phyloP scores from a whole-genome alignment of 306 rosid species.

The Mucuna pruriens region DNA sequence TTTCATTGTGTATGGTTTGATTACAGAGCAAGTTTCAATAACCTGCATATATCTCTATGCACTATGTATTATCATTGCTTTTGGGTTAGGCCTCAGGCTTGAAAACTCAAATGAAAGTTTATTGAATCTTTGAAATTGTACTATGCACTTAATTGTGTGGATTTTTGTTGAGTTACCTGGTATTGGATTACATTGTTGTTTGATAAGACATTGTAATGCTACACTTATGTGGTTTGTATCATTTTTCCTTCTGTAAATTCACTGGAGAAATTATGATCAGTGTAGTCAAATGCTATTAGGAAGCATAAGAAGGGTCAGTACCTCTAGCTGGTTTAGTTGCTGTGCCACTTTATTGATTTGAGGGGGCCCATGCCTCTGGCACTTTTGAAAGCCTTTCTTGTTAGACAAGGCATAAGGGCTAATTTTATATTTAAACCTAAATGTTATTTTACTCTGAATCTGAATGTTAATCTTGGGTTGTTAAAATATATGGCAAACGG shows the following conservation, averaged over 20 bases:
- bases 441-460: neutral
- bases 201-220: neutral
- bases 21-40: neutral
- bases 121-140: neutral
- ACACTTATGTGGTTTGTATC: neutral
- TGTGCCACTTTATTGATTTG: neutral
- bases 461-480: neutral
- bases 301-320: neutral
- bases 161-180: neutral
- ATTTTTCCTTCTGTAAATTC: neutral
- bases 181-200: neutral
- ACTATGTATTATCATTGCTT: neutral
- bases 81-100: neutral
- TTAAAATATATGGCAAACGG: neutral
- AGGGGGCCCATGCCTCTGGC: neutral
- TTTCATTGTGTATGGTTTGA: neutral
- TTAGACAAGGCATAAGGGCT: neutral
- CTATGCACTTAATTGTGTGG: neutral
- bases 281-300: constrained; percentile 13
- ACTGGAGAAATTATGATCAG: constrained; percentile 9
- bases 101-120: neutral
- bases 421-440: neutral
- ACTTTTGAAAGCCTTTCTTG: neutral
- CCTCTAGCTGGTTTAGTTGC: neutral
- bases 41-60: neutral